Percentiles rank a stretch among this genome's conserved stretches.
These are phyloP conservation scores for Anacardium occidentale DNA, from an alignment of 345 rosid species.

Conservation along the genomic window DNA sequence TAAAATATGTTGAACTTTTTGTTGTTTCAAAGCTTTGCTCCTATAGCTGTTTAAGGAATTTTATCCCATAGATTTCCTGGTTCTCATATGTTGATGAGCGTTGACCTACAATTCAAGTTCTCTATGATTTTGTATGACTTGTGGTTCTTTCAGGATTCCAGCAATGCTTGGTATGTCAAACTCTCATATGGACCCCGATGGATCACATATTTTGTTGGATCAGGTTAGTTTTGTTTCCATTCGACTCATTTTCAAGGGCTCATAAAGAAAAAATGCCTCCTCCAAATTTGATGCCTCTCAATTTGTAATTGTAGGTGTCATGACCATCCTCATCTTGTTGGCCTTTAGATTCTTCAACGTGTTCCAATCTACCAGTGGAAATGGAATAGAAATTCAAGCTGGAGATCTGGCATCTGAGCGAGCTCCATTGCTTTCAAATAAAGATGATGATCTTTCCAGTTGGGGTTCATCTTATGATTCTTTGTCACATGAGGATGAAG, in stretches of 20 bases:
- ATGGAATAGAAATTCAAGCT: constrained; percentile 10
- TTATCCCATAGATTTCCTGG: background rate
- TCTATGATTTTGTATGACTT: background rate
- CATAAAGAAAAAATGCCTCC: background rate
- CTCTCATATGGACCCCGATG: constrained; percentile 61
- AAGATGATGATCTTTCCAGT: constrained; percentile 50
- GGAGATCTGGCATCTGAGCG: constrained; percentile 27
- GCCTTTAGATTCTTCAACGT: constrained; percentile 30
- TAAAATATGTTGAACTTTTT: background rate
- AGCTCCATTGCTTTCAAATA: constrained; percentile 41
- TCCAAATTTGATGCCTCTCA: constrained; percentile 4
- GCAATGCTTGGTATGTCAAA: constrained; percentile 39
- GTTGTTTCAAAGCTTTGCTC: background rate
- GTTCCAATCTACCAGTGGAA: constrained; percentile 18
- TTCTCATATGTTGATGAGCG: background rate
- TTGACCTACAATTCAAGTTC: background rate
- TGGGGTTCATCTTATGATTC: constrained; percentile 60
- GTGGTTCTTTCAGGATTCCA: constrained; percentile 34
- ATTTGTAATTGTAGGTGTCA: constrained; percentile 34
- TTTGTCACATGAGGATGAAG: constrained; percentile 43
- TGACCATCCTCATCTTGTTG: constrained; percentile 39
- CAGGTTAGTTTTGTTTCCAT: constrained; percentile 37
- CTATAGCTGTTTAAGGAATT: background rate
- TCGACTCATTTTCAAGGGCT: background rate
- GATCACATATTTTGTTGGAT: constrained; percentile 47